Conservation (phyloP, 2,329 filamentous ascomycete genomes). For the Colletotrichum chlorophyti region DNA sequence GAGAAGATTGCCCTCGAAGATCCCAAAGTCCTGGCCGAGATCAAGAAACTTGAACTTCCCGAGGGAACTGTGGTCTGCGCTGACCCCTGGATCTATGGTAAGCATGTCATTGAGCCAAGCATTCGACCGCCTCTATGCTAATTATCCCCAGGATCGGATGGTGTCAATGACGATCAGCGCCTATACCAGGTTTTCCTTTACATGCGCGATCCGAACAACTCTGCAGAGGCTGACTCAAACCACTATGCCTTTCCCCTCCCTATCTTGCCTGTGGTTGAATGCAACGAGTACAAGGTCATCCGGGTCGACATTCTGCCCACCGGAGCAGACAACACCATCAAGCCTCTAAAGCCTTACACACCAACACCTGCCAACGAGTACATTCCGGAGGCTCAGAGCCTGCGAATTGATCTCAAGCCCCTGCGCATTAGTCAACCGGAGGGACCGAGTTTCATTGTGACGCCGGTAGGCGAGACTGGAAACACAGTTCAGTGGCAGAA, state of each 20-base stretch:
- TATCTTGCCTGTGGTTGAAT: slow-evolving; percentile 73
- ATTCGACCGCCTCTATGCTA: not conserved
- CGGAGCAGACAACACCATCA: slow-evolving; percentile 65
- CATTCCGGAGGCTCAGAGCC: slow-evolving; percentile 64
- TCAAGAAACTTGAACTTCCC: slow-evolving; percentile 68
- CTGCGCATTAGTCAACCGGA: slow-evolving; percentile 67
- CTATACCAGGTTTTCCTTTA: slow-evolving; percentile 26
- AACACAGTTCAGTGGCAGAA: slow-evolving; percentile 32
- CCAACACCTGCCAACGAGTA: slow-evolving; percentile 67
- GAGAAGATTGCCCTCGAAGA: slow-evolving; percentile 63
- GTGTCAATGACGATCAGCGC: slow-evolving; percentile 18
- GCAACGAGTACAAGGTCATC: slow-evolving; percentile 67
- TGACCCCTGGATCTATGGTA: slow-evolving; percentile 44
- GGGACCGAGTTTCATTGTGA: slow-evolving; percentile 60
- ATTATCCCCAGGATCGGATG: slow-evolving; percentile 9
- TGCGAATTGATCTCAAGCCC: slow-evolving; percentile 66
- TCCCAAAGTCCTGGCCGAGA: slow-evolving; percentile 62
- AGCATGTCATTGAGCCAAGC: not conserved
- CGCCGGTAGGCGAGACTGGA: slow-evolving; percentile 16
- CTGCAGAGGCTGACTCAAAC: slow-evolving; percentile 67
- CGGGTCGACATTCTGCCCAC: slow-evolving; percentile 75
- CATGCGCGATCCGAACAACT: slow-evolving; percentile 66
- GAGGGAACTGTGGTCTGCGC: slow-evolving; percentile 63
- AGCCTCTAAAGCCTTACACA: slow-evolving; percentile 62
- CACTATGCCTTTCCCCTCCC: slow-evolving; percentile 73